These are phyloP conservation scores for Hyphopichia pseudoburtonii DNA, from an alignment of 1,139 yeast genomes.

Conservation along the genomic window DNA sequence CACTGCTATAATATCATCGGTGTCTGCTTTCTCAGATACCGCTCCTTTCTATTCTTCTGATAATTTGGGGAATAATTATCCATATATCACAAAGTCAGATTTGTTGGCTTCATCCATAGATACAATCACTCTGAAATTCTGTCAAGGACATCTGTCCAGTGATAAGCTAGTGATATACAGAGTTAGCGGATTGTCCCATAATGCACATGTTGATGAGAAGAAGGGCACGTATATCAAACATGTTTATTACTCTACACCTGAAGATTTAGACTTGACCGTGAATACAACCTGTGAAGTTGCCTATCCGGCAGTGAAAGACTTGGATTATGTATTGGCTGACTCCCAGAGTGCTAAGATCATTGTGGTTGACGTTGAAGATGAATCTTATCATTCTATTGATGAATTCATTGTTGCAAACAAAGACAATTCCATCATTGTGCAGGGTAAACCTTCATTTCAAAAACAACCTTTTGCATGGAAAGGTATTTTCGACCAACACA, in stretches of 20 bases:
- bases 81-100: slow-evolving; percentile 21
- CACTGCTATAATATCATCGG: slow-evolving; percentile 11
- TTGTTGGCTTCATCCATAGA: slow-evolving; percentile 13
- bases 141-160: slow-evolving; percentile 11
- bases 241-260: slow-evolving; percentile 28
- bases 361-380: slow-evolving; percentile 27
- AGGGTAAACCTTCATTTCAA: slow-evolving; percentile 31
- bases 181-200: slow-evolving; percentile 18
- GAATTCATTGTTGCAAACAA: slow-evolving; percentile 15
- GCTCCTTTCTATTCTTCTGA: slow-evolving; percentile 26
- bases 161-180: slow-evolving; percentile 23
- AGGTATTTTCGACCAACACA: too few species aligned
- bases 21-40: slow-evolving; percentile 32
- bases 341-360: slow-evolving; percentile 14
- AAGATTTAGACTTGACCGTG: slow-evolving; percentile 22
- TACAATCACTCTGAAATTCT: slow-evolving; percentile 16
- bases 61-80: slow-evolving; percentile 12
- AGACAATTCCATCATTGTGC: slow-evolving; percentile 22
- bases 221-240: slow-evolving; percentile 23
- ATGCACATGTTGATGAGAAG: slow-evolving; percentile 2
- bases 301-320: slow-evolving; percentile 8
- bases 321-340: slow-evolving; percentile 4
- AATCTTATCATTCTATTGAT: slow-evolving; percentile 13
- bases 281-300: slow-evolving; percentile 12
- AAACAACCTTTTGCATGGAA: slow-evolving; percentile 13